Evolutionary conservation across 2,329 filamentous ascomycete species (phyloP).

Genomic region (Coniosporium tulheliwenetii): DNA sequence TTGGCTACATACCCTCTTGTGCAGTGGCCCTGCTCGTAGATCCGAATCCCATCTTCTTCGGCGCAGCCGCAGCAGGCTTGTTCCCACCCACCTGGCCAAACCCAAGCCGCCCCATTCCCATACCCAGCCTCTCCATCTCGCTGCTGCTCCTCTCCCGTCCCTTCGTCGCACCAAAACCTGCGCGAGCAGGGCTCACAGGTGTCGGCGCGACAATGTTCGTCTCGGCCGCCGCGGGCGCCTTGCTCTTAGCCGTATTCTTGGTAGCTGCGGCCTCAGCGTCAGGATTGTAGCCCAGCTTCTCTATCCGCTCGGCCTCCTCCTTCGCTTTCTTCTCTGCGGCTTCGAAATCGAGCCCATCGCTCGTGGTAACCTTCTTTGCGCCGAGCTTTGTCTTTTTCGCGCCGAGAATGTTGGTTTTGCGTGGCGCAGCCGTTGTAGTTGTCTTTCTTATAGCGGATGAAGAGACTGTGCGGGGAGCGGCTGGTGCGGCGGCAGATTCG

Average conservation of each 20-base stretch:
- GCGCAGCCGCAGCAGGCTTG: constrained; percentile 37
- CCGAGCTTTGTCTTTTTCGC: constrained; percentile 55
- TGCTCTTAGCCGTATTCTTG: constrained; percentile 24
- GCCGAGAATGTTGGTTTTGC: constrained; percentile 73
- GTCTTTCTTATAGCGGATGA: constrained; percentile 73
- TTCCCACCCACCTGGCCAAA: constrained; percentile 66
- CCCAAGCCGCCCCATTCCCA: constrained; percentile 72
- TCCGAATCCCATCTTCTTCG: constrained; percentile 78
- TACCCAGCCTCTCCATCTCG: constrained; percentile 78
- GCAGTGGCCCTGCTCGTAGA: constrained; percentile 58
- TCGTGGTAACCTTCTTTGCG: constrained; percentile 61
- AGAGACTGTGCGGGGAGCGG: constrained; percentile 51
- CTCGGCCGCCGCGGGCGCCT: constrained; percentile 27
- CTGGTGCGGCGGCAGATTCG: constrained; percentile 39
- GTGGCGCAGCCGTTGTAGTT: constrained; percentile 43
- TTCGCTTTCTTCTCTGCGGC: constrained; percentile 94
- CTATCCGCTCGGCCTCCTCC: constrained; percentile 91
- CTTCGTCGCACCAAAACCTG: constrained; percentile 45
- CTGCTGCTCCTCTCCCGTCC: constrained; percentile 42
- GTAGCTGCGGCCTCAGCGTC: constrained; percentile 55
- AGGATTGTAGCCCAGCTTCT: constrained; percentile 88
- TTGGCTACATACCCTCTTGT: constrained; percentile 41
- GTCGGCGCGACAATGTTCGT: constrained; percentile 58
- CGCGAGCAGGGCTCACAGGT: constrained; percentile 51
- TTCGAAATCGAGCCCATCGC: constrained; percentile 73